Evolutionary conservation across 331 rosid species (phyloP).

Genomic region (Dryas integrifolia): DNA sequence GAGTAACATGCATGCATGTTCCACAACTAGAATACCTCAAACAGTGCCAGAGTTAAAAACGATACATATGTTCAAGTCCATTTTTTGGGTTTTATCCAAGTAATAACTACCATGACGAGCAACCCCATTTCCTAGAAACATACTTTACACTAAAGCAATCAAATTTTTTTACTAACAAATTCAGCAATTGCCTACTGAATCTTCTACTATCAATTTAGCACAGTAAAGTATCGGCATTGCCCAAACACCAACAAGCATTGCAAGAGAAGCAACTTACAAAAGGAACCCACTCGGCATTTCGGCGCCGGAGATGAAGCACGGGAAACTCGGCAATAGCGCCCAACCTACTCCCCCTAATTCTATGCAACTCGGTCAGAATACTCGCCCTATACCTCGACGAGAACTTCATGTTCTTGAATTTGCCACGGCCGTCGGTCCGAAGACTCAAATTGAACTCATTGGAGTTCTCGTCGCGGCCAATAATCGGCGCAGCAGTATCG

Average conservation of each 20-base stretch:
- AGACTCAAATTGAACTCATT: constrained; percentile 73
- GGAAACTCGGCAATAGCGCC: constrained; percentile 74
- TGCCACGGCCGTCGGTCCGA: constrained; percentile 90
- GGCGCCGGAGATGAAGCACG: constrained; percentile 88
- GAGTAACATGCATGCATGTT: not conserved
- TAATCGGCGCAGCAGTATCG: constrained; percentile 66
- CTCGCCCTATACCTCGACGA: constrained; percentile 85
- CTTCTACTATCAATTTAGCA: not conserved
- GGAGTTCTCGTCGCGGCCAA: constrained; percentile 81
- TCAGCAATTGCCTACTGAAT: not conserved
- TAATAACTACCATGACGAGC: not conserved
- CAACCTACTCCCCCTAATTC: constrained; percentile 73
- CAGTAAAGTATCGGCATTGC: constrained; percentile 7
- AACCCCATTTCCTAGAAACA: not conserved
- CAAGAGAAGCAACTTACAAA: constrained; percentile 54
- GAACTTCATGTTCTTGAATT: constrained; percentile 77
- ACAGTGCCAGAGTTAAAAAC: not conserved
- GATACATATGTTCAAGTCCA: not conserved
- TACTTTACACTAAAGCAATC: not conserved
- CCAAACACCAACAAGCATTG: constrained; percentile 5
- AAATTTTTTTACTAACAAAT: constrained; percentile 1
- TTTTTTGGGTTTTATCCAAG: not conserved
- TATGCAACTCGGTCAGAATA: constrained; percentile 82
- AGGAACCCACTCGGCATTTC: constrained; percentile 77
- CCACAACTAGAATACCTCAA: not conserved